Evolutionary conservation across 768 basidiomycete genomes (phyloP).

Genomic region (Termitomyces eurrhizus): DNA sequence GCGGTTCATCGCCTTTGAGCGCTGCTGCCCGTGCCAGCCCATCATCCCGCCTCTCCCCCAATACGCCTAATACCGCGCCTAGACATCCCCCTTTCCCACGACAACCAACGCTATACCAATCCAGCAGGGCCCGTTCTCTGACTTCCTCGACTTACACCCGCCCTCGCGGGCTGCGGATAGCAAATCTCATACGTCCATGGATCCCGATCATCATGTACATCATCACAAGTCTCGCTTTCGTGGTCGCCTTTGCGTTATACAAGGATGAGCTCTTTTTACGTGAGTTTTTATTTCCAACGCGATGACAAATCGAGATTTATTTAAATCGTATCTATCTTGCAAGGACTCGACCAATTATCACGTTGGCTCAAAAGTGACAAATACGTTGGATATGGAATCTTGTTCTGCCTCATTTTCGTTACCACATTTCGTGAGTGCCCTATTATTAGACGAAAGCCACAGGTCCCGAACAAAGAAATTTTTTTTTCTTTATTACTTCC

Average conservation of each 20-base stretch:
- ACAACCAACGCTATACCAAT: constrained; percentile 14
- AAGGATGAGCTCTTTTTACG: constrained; percentile 78
- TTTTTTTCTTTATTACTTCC: constrained; percentile 1
- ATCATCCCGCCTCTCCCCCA: constrained; percentile 3
- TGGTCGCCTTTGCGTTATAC: constrained; percentile 82
- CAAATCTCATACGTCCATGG: constrained; percentile 67
- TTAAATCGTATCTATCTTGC: background rate
- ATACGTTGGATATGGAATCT: constrained; percentile 69
- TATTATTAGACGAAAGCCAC: constrained; percentile 8
- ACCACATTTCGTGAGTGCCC: constrained; percentile 77
- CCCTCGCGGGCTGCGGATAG: constrained; percentile 49
- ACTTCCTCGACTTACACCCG: constrained; percentile 32
- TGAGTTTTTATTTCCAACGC: constrained; percentile 33
- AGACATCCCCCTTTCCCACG: constrained; percentile 17
- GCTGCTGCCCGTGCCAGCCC: constrained; percentile 2
- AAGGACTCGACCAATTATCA: constrained; percentile 85
- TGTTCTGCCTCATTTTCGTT: constrained; percentile 80
- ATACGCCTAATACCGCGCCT: constrained; percentile 10
- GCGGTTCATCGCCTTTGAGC: background rate
- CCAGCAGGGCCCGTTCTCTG: constrained; percentile 17
- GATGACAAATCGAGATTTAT: background rate
- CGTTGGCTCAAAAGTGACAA: constrained; percentile 72
- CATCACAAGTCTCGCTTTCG: constrained; percentile 70
- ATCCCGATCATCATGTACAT: constrained; percentile 74
- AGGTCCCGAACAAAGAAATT: background rate